Conservation (phyloP, 352 stramenopile genomes). For the Phytophthora boehmeriae region DNA sequence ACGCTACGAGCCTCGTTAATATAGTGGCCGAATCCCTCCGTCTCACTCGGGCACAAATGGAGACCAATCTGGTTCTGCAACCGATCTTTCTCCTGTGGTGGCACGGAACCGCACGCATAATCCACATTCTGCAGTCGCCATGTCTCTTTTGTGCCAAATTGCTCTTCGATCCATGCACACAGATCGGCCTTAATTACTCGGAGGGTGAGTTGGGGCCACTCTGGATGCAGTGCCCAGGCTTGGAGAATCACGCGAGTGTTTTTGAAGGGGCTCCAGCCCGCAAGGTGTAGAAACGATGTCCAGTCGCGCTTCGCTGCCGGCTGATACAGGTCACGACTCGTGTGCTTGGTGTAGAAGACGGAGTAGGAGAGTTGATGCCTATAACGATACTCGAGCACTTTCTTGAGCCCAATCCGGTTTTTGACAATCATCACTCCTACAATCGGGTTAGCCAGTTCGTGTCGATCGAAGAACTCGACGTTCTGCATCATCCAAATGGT, state of each 20-base stretch:
- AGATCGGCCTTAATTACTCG: slow-evolving; percentile 71
- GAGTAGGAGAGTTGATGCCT: slow-evolving; percentile 79
- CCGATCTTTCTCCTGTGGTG: slow-evolving; percentile 56
- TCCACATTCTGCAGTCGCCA: slow-evolving; percentile 77
- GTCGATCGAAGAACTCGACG: slow-evolving; percentile 83
- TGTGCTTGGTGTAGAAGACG: slow-evolving; percentile 86
- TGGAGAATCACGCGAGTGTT: slow-evolving; percentile 77
- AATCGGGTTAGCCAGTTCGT: slow-evolving; percentile 69
- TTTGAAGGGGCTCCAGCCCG: slow-evolving; percentile 76
- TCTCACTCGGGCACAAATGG: slow-evolving; percentile 78
- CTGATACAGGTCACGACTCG: slow-evolving; percentile 71
- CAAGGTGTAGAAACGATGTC: slow-evolving; percentile 77
- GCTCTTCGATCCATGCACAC: slow-evolving; percentile 69
- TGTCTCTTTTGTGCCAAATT: slow-evolving; percentile 46
- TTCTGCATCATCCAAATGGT: slow-evolving; percentile 90
- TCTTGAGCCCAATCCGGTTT: slow-evolving; percentile 81
- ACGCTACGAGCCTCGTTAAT: slow-evolving; percentile 86
- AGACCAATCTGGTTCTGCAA: slow-evolving; percentile 82
- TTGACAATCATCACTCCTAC: slow-evolving; percentile 87
- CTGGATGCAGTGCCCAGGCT: slow-evolving; percentile 70
- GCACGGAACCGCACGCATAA: slow-evolving; percentile 70
- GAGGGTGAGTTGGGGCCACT: slow-evolving; percentile 76
- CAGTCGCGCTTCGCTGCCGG: slow-evolving; percentile 65
- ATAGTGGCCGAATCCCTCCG: slow-evolving; percentile 84
- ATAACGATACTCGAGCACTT: slow-evolving; percentile 81